A percentile compares a stretch with the other conserved stretches of the same genome.
These are phyloP conservation scores for Abrus pulchellus DNA, from an alignment of 306 rosid species.

Conservation along the genomic window DNA sequence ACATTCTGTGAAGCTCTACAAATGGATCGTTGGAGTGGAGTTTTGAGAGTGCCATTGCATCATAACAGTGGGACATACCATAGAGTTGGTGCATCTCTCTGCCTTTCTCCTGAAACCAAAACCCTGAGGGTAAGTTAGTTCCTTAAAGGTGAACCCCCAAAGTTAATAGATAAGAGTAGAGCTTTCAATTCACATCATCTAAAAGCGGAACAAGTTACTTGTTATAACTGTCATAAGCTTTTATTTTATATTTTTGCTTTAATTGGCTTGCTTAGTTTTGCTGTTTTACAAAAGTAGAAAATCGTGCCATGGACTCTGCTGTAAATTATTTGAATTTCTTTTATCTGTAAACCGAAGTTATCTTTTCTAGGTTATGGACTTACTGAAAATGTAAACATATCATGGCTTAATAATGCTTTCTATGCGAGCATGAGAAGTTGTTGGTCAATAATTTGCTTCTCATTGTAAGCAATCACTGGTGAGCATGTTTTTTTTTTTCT, in stretches of 20 bases:
- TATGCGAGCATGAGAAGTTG: slow-evolving; percentile 1
- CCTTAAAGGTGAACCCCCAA: slow-evolving; percentile 31
- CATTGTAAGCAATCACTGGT: neutral
- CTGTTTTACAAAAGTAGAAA: neutral
- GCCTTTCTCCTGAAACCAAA: slow-evolving; percentile 67
- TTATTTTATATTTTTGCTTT: slow-evolving; percentile 14
- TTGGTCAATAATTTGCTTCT: neutral
- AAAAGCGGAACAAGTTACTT: slow-evolving; percentile 12
- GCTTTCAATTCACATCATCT: neutral
- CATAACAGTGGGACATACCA: slow-evolving; percentile 51
- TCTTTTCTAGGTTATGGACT: neutral
- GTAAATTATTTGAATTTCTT: neutral
- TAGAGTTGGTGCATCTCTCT: slow-evolving; percentile 84
- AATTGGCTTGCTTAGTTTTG: neutral
- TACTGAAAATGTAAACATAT: neutral
- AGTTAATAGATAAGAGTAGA: neutral
- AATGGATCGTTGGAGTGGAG: slow-evolving; percentile 89
- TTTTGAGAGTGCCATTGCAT: slow-evolving; percentile 75
- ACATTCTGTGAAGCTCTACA: slow-evolving; percentile 34
- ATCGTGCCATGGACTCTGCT: neutral
- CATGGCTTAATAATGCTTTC: slow-evolving; percentile 1
- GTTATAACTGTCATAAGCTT: neutral
- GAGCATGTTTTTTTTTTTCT: neutral
- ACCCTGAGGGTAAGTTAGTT: slow-evolving; percentile 65
- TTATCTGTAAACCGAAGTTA: neutral